Percentiles rank a stretch among this genome's conserved stretches.
Evolutionary conservation across 2,329 filamentous ascomycete species (phyloP).

Genomic region (Curvularia sp.): DNA sequence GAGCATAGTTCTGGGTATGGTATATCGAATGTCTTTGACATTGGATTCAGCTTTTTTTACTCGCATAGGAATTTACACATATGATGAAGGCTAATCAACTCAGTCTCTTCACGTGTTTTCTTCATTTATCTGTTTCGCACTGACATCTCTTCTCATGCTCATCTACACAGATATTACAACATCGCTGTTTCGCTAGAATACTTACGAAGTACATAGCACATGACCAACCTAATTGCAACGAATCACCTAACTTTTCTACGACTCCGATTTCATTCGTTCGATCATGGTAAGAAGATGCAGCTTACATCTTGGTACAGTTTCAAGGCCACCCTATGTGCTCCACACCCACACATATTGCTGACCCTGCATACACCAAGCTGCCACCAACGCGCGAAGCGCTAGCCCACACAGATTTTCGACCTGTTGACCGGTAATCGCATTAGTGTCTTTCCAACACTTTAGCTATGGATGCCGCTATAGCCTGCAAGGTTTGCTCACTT

Average conservation of each 20-base stretch:
- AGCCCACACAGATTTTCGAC: background rate
- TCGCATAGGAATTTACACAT: background rate
- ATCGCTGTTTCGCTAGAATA: background rate
- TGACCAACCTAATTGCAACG: background rate
- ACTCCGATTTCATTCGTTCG: background rate
- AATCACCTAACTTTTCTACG: background rate
- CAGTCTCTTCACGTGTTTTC: background rate
- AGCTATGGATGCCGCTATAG: background rate
- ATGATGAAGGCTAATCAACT: background rate
- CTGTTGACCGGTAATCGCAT: background rate
- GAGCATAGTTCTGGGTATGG: too few species aligned
- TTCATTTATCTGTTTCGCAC: background rate
- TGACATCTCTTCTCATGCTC: background rate
- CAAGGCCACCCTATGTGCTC: background rate
- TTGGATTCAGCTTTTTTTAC: too few species aligned
- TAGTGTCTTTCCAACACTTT: background rate
- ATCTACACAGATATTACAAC: background rate
- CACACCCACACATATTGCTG: background rate
- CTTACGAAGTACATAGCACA: background rate
- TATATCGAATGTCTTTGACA: too few species aligned
- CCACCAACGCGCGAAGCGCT: background rate
- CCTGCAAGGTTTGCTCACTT: constrained; percentile 1
- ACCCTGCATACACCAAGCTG: background rate
- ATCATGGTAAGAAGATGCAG: background rate
- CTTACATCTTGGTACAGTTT: background rate